Conservation (phyloP, 169 alveolate species). For the Plasmodium gaboni region DNA sequence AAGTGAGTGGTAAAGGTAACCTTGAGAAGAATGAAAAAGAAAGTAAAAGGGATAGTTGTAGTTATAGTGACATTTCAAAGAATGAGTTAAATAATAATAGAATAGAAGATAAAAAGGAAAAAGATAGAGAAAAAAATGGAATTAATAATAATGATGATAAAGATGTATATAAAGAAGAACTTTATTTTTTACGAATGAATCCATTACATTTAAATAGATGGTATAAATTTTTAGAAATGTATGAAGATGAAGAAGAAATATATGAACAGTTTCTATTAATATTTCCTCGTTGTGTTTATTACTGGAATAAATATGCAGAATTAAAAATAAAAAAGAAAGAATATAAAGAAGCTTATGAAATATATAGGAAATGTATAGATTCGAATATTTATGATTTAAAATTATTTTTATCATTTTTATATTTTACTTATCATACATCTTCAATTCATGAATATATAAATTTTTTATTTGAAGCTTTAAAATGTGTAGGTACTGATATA, state of each 20-base stretch:
- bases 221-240: constrained; percentile 39
- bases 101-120: neutral
- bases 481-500: constrained; percentile 82
- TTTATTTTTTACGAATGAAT: constrained; percentile 35
- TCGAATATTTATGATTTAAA: constrained; percentile 67
- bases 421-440: constrained; percentile 84
- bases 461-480: constrained; percentile 76
- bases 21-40: neutral
- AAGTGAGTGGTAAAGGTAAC: neutral
- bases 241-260: constrained; percentile 64
- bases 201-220: constrained; percentile 63
- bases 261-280: constrained; percentile 58
- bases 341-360: constrained; percentile 56
- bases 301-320: constrained; percentile 74
- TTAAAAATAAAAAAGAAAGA: constrained; percentile 68
- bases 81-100: constrained; percentile 1
- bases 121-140: neutral
- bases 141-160: neutral
- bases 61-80: neutral
- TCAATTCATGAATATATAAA: constrained; percentile 86
- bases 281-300: constrained; percentile 60
- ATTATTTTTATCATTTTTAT: constrained; percentile 73
- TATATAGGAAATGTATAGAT: constrained; percentile 70
- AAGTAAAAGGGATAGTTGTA: neutral
- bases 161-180: constrained; percentile 22